Conservation (phyloP, 768 basidiomycete species). For the Lentinus tigrinus region DNA sequence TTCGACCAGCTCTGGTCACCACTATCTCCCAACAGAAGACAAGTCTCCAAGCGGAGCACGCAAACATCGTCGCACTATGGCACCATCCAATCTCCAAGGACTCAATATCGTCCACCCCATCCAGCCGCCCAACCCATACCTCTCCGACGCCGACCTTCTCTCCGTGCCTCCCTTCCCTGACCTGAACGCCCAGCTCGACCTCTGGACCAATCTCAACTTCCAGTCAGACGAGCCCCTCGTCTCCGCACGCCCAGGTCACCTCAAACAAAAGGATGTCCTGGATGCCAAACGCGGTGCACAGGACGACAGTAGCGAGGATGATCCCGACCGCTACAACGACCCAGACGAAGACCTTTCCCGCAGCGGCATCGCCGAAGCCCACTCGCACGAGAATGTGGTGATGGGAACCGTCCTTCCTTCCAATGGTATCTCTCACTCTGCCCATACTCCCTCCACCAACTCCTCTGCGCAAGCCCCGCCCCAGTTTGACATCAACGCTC, state of each 20-base stretch:
- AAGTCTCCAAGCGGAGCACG: conserved; percentile 11
- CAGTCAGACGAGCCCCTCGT: conserved; percentile 68
- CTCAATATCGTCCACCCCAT: conserved; percentile 74
- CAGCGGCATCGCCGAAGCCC: conserved; percentile 43
- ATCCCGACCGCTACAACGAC: conserved; percentile 36
- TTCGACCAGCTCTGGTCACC: neutral
- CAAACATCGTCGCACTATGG: conserved; percentile 39
- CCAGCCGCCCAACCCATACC: conserved; percentile 36
- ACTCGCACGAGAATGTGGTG: conserved; percentile 60
- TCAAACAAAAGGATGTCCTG: conserved; percentile 29
- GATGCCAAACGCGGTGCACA: conserved; percentile 11
- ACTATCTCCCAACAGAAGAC: neutral
- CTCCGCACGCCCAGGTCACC: conserved; percentile 29
- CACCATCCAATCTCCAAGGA: conserved; percentile 67
- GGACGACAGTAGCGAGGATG: conserved; percentile 21
- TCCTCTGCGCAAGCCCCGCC: conserved; percentile 28
- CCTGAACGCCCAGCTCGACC: conserved; percentile 71
- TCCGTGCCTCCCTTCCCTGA: conserved; percentile 67
- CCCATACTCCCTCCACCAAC: conserved; percentile 20
- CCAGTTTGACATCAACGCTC: conserved; percentile 43
- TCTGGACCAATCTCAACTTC: conserved; percentile 84
- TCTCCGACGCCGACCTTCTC: conserved; percentile 56
- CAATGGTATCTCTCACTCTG: conserved; percentile 16
- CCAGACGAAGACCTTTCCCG: conserved; percentile 43
- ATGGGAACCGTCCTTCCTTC: conserved; percentile 43